Conservation (phyloP, 2,329 filamentous ascomycete genomes). For the Diaporthe sp. region DNA sequence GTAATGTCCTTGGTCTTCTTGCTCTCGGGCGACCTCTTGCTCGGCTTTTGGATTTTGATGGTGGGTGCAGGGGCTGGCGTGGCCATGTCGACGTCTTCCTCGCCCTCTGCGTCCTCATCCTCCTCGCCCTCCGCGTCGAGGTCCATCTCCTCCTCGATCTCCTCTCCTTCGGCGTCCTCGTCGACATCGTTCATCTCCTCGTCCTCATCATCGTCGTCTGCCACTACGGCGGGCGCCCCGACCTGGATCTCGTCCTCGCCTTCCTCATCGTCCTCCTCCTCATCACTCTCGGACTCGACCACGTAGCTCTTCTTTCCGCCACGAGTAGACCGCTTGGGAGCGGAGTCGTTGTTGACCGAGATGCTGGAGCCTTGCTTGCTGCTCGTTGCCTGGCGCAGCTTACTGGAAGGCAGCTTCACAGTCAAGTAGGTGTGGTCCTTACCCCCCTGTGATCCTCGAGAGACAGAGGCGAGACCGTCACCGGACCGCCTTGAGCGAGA, state of each 20-base stretch:
- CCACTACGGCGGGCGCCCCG: conserved; percentile 30
- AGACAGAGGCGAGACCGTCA: conserved; percentile 53
- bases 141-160: conserved; percentile 51
- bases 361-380: conserved; percentile 47
- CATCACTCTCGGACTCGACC: conserved; percentile 58
- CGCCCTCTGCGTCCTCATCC: conserved; percentile 58
- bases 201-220: conserved; percentile 51
- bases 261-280: conserved; percentile 40
- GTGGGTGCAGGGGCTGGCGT: conserved; percentile 50
- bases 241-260: conserved; percentile 45
- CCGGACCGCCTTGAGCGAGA: conserved; percentile 59
- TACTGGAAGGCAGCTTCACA: conserved; percentile 63
- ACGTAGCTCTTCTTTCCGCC: conserved; percentile 70
- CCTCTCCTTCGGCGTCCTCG: conserved; percentile 50
- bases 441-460: conserved; percentile 54
- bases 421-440: conserved; percentile 61
- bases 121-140: conserved; percentile 57
- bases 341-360: conserved; percentile 52
- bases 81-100: conserved; percentile 58
- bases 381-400: conserved; percentile 61
- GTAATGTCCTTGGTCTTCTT: conserved; percentile 49
- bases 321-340: conserved; percentile 61
- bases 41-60: conserved; percentile 61
- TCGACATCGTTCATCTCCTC: conserved; percentile 55
- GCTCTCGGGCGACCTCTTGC: conserved; percentile 42